Base-by-base conservation (phyloP, 306 rosid genomes). In the Hylodesmum podocarpum region DNA sequence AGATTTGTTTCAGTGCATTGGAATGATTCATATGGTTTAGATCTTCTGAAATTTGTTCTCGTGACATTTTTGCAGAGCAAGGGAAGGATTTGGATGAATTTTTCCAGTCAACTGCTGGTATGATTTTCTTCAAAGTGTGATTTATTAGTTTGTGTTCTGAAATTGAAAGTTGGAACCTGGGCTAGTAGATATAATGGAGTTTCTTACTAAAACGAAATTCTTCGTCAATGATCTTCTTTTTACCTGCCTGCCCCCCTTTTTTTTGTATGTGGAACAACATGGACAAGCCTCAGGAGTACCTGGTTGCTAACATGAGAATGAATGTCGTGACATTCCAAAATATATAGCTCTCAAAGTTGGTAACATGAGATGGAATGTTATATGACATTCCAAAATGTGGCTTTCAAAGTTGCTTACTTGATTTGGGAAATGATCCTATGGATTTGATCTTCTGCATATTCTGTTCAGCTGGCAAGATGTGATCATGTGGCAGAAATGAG, bases 41-140 rank as follows among this genome's bases (percentile, higher is more conserved):
- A 57, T 29, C 11, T 84, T 65, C 82, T 67, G 39, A 78, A 64
- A 55, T 49, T 51, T 80, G 36, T 79, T 25, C 44, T 22, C 15
- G 4, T 73, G 75, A 18, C 65, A n/a, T 57, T 34, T 72, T n/a
- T 25, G 83, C 93, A 93, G 96, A 84, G 74, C 97, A 91, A 77
- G 97, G 87, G 25, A 91, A 88, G 82, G 88, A 89, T 80, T 80
- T 93, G 86, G 92, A 87, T 24, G 98, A 93, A 80, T 93, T 93
- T 87, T 93, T 93, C 70, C 84, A 53, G 89, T 93, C 98, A 77
- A 89, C 98, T 62, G 93, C 91, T 8, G 98, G 98, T 93, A 89
- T 63, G 54, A 16, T 19, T 78, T 71, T 67, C 43, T 37, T 5
- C 74, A 39, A 66, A 55, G 53, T 19, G 51, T 12, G 73, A 28